These are phyloP conservation scores for Monilinia fructicola DNA, from an alignment of 2,329 filamentous ascomycete genomes.

Conservation along the genomic window DNA sequence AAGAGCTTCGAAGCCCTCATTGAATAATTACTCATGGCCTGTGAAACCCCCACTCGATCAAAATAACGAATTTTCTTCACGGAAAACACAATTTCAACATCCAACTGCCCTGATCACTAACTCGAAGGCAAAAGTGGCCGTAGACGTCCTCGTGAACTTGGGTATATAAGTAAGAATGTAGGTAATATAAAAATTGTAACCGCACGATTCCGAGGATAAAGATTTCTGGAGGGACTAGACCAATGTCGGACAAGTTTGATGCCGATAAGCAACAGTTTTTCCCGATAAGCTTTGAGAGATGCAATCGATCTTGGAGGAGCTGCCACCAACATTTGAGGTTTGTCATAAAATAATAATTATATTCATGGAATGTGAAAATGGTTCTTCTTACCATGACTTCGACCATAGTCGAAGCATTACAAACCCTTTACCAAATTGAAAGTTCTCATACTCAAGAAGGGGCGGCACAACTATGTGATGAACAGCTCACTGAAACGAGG, in stretches of 20 bases:
- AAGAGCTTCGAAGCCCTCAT: conserved; percentile 51
- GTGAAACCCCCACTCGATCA: conserved; percentile 14
- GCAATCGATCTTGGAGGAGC: background rate
- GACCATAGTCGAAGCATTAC: conserved; percentile 63
- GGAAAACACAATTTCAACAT: background rate
- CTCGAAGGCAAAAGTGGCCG: conserved; percentile 1
- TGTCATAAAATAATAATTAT: background rate
- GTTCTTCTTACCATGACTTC: conserved; percentile 76
- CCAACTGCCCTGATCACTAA: background rate
- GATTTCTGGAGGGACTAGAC: conserved; percentile 32
- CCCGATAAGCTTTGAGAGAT: conserved; percentile 27
- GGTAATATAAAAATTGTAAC: conserved; percentile 21
- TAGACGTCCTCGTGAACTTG: background rate
- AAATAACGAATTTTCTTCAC: conserved; percentile 3
- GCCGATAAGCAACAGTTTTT: conserved; percentile 23
- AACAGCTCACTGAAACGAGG: background rate
- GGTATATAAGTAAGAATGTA: conserved; percentile 19
- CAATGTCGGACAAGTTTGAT: conserved; percentile 30
- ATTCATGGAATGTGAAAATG: conserved; percentile 49
- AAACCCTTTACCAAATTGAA: conserved; percentile 39
- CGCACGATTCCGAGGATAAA: conserved; percentile 30
- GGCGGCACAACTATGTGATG: background rate
- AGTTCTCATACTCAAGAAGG: background rate
- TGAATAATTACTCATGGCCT: conserved; percentile 55
- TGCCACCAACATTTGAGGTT: background rate